A percentile compares a stretch with the other conserved stretches of the same genome.
Evolutionary conservation across 108 stramenopile species (phyloP).

Genomic region (Cyclotella cryptica): DNA sequence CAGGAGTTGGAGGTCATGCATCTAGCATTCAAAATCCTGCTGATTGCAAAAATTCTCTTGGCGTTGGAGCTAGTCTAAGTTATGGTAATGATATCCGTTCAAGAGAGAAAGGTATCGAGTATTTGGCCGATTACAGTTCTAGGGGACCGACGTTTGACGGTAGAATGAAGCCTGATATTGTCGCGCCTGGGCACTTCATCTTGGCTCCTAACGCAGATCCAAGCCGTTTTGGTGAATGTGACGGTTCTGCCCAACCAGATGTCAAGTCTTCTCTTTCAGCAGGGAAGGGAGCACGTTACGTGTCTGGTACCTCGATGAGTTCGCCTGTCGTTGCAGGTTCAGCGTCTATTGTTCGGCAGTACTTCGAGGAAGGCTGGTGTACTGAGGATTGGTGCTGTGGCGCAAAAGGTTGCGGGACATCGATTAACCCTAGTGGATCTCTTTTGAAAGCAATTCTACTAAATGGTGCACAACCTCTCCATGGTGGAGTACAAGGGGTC

Average conservation of each 20-base stretch:
- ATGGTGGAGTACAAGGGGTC: constrained; percentile 43
- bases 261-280: not conserved
- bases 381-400: constrained; percentile 52
- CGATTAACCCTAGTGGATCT: constrained; percentile 67
- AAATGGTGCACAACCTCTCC: constrained; percentile 66
- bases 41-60: constrained; percentile 69
- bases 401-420: constrained; percentile 52
- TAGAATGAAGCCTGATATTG: constrained; percentile 85
- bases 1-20: constrained; percentile 49
- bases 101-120: constrained; percentile 52
- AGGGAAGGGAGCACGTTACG: constrained; percentile 28
- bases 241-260: constrained; percentile 32
- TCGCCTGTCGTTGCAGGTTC: constrained; percentile 82
- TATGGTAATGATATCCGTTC: constrained; percentile 42
- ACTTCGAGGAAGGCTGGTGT: constrained; percentile 71
- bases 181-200: constrained; percentile 76
- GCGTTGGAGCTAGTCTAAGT: constrained; percentile 67
- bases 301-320: constrained; percentile 72
- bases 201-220: constrained; percentile 61
- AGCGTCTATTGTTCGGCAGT: constrained; percentile 82
- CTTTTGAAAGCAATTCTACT: constrained; percentile 81
- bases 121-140: constrained; percentile 69
- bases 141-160: constrained; percentile 76
- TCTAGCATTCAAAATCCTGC: constrained; percentile 68
- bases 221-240: constrained; percentile 41